Evolutionary conservation across 768 basidiomycete genomes (phyloP).

Genomic region (Guyanaporus albipodus): DNA sequence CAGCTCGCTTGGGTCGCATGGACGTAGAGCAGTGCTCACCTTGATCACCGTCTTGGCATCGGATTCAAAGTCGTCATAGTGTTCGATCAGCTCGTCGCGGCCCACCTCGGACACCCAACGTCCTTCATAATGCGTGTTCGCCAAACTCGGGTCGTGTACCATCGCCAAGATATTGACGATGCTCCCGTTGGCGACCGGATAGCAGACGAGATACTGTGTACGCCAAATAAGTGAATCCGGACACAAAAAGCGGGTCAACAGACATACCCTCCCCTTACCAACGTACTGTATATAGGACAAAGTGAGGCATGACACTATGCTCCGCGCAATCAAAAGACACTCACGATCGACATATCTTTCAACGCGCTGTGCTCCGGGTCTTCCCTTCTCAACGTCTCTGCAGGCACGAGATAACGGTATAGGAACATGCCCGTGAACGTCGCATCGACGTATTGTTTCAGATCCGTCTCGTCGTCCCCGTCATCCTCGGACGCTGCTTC

Average conservation of each 20-base stretch:
- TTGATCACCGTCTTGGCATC: constrained; percentile 30
- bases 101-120: constrained; percentile 29
- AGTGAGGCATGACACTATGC: constrained; percentile 6
- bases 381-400: constrained; percentile 26
- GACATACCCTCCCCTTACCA: constrained; percentile 5
- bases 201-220: constrained; percentile 36
- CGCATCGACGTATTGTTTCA: constrained; percentile 23
- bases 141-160: constrained; percentile 26
- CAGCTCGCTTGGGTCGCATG: background rate
- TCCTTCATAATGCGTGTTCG: constrained; percentile 31
- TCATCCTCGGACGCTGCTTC: constrained; percentile 10
- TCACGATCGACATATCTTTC: constrained; percentile 17
- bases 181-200: constrained; percentile 37
- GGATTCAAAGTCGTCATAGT: constrained; percentile 36
- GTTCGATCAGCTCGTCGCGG: constrained; percentile 32
- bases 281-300: constrained; percentile 6
- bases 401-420: constrained; percentile 38
- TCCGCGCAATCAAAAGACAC: constrained; percentile 1
- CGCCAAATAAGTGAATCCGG: background rate
- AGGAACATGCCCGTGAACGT: constrained; percentile 39
- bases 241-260: background rate
- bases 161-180: constrained; percentile 36
- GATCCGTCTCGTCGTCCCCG: background rate
- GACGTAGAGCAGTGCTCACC: constrained; percentile 12
- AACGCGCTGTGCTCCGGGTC: constrained; percentile 24